Conservation (phyloP, 345 rosid genomes). For the Eucalyptus sp. region DNA sequence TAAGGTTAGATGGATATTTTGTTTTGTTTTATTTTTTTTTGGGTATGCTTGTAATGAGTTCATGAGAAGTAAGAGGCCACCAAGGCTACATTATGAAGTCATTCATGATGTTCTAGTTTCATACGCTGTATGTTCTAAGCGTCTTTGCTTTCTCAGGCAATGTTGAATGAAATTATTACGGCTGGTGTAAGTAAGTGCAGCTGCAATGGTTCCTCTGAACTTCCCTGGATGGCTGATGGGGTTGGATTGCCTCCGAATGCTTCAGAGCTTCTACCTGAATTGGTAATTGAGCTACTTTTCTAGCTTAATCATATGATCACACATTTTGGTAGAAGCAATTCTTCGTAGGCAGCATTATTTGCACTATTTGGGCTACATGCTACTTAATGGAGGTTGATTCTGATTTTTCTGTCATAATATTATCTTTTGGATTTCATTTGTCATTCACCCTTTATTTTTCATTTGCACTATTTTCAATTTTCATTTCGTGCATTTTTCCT, state of each 20-base stretch:
- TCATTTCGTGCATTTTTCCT: background rate
- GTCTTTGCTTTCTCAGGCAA: constrained; percentile 41
- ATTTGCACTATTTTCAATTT: background rate
- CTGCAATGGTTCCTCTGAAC: constrained; percentile 44
- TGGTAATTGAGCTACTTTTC: constrained; percentile 29
- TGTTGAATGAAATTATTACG: constrained; percentile 79
- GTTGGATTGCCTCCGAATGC: constrained; percentile 89
- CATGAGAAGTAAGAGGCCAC: background rate
- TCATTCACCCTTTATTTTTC: background rate
- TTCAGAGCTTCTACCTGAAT: constrained; percentile 53
- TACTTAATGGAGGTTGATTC: background rate
- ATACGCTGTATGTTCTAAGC: background rate
- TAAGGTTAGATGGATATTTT: constrained; percentile 45
- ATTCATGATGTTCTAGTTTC: background rate
- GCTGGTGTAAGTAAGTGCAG: constrained; percentile 33
- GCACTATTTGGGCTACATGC: background rate
- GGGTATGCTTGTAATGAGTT: background rate
- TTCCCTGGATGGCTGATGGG: constrained; percentile 97
- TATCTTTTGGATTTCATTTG: background rate
- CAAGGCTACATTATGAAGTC: background rate
- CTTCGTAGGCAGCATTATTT: background rate
- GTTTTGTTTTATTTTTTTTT: background rate
- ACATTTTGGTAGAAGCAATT: background rate
- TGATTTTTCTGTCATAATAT: background rate
- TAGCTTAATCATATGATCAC: background rate